Evolutionary conservation across 2,329 filamentous ascomycete genomes (phyloP).

Genomic region (Cryphonectria carpinicola): DNA sequence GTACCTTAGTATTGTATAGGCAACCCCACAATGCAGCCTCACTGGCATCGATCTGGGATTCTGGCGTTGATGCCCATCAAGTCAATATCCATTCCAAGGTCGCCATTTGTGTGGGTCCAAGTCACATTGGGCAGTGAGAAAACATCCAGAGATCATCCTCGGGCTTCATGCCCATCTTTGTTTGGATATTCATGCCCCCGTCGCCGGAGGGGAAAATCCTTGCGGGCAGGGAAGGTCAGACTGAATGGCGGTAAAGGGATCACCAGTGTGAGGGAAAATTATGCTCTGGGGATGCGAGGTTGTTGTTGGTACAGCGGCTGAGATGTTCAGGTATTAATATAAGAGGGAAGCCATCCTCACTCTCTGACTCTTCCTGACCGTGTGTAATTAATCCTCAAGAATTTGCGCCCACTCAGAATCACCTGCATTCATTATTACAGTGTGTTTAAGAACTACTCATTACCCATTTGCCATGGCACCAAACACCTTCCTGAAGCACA

Average conservation of each 20-base stretch:
- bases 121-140: background rate
- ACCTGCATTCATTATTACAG: background rate
- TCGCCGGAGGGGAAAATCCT: background rate
- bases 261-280: background rate
- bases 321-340: background rate
- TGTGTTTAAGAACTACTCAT: too few relatives aligned
- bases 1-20: background rate
- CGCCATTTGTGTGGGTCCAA: background rate
- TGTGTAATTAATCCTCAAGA: background rate
- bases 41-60: constrained; percentile 8
- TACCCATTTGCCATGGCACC: constrained; percentile 12
- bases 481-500: constrained; percentile 16
- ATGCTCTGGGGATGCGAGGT: background rate
- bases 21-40: constrained; percentile 23
- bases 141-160: background rate
- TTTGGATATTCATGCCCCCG: background rate
- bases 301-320: background rate
- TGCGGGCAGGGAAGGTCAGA: background rate
- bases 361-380: background rate
- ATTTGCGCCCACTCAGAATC: background rate
- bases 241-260: constrained; percentile 8
- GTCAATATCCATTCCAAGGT: background rate
- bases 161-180: background rate
- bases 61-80: constrained; percentile 15
- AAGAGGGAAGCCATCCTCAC: background rate